Evolutionary conservation across 257 asterid genomes (phyloP).

Genomic region (Nicotiana knightiana): DNA sequence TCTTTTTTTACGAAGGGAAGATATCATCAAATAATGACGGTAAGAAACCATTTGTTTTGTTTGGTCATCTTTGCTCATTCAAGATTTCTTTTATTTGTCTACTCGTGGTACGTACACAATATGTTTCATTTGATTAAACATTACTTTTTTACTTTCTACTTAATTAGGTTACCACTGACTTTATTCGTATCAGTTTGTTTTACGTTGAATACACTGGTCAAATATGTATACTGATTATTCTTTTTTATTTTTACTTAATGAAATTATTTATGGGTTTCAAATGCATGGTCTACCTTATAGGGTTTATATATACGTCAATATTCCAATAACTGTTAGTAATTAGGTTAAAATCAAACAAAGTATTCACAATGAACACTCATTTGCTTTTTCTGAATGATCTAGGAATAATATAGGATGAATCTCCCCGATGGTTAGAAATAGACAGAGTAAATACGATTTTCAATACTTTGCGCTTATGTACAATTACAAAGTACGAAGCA

Average conservation of each 20-base stretch:
- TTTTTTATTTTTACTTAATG: not conserved
- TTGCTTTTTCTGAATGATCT: too few relatives aligned
- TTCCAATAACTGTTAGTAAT: not conserved
- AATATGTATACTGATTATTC: not conserved
- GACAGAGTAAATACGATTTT: too few relatives aligned
- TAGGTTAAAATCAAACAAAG: not conserved
- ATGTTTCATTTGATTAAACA: not conserved
- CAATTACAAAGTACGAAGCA: too few relatives aligned
- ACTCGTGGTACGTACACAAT: not conserved
- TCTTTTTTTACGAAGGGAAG: not conserved
- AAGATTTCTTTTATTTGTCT: not conserved
- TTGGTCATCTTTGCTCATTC: not conserved
- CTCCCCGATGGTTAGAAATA: too few relatives aligned
- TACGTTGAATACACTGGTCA: not conserved
- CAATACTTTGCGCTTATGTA: too few relatives aligned
- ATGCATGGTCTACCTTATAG: slow-evolving; percentile 3
- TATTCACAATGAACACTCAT: not conserved
- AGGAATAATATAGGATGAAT: too few relatives aligned
- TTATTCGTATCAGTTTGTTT: not conserved
- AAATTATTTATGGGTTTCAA: not conserved
- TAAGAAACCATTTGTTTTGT: not conserved
- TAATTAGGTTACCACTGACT: not conserved
- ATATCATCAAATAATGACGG: not conserved
- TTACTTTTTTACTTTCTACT: not conserved
- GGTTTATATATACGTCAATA: not conserved